Evolutionary conservation across 495 filamentous ascomycete species (phyloP), one percentile per base, ranked within the genome.

Genomic region (Chaetomium fimeti): DNA sequence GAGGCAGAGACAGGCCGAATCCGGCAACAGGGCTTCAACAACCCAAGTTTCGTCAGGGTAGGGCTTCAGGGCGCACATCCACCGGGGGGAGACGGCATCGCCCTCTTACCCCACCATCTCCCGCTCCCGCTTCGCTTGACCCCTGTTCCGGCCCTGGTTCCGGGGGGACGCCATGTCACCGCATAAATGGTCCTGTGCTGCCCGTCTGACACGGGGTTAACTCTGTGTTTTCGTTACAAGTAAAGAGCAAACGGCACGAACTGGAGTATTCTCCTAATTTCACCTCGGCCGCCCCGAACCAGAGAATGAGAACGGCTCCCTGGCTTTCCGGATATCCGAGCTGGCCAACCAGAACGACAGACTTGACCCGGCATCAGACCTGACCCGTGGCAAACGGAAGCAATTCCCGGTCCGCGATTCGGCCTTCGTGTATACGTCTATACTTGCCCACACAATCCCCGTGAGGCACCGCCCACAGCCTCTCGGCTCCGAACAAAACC

Each of bases 31-130:
- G 51, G 51, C 51, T 18, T 32, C 15, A 16, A 5, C 40, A 18
- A 36, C 32, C 27, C 24, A 40, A 40, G 52, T 7, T 28, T 32
- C 4, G 52, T 11, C 52, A 32, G 28, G 52, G 27, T 28, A 20
- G 7, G 52, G 32, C 5, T 25, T 25, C 15, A 54, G 15, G 52
- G 4, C 18, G 16, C 27, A 9, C 16, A n/a, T 28, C 27, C 11
- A 40, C n/a, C 38, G 20, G 55, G 38, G 36, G 56, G n/a, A 25
- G 54, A 64, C 57, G 32, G 43, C 55, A 60, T 0, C 32, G 15
- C 8, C 24, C 48, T 11, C 8, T 48, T 60, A 47, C 63, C 63
- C 63, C 57, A 61, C 63, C 63, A 60, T 60, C 62, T 38, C 25
- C 63, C 63, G 42, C 51, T 28, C 38, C 32, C 56, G 12, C 12